Evolutionary conservation across 2,329 filamentous ascomycete genomes (phyloP).

Genomic region (Sarocladium kiliense): DNA sequence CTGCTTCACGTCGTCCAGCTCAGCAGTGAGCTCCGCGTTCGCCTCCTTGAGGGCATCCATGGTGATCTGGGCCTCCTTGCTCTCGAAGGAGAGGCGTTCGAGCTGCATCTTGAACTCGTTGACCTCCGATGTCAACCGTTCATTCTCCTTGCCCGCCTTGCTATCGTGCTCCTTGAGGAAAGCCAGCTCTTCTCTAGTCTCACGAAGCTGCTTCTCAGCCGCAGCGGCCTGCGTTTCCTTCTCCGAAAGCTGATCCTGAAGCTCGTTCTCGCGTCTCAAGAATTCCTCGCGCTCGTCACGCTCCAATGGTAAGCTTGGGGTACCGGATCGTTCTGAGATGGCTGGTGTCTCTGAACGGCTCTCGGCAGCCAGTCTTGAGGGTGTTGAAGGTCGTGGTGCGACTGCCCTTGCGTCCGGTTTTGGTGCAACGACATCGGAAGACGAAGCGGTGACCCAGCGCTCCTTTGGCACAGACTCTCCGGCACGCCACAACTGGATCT

Average conservation of each 20-base stretch:
- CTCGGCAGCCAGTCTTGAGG: conserved; percentile 46
- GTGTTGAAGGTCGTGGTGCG: conserved; percentile 45
- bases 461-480: conserved; percentile 88
- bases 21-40: conserved; percentile 84
- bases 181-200: conserved; percentile 79
- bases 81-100: conserved; percentile 91
- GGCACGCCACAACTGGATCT: conserved; percentile 80
- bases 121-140: conserved; percentile 75
- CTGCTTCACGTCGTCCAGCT: conserved; percentile 93
- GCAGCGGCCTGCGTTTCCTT: conserved; percentile 77
- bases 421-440: conserved; percentile 38
- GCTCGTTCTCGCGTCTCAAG: conserved; percentile 86
- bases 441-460: conserved; percentile 69
- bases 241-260: conserved; percentile 94
- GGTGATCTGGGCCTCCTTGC: conserved; percentile 93
- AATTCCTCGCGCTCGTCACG: conserved; percentile 98
- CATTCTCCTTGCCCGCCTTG: conserved; percentile 83
- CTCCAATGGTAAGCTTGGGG: conserved; percentile 81
- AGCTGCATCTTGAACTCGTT: conserved; percentile 97
- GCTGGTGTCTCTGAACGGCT: conserved; percentile 57
- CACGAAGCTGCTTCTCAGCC: conserved; percentile 73
- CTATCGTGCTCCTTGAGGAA: conserved; percentile 82
- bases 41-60: conserved; percentile 98
- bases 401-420: conserved; percentile 37
- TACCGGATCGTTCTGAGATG: conserved; percentile 76